Evolutionary conservation across 805 yeast species (phyloP).

Genomic region (Metschnikowia chrysomelidarum): DNA sequence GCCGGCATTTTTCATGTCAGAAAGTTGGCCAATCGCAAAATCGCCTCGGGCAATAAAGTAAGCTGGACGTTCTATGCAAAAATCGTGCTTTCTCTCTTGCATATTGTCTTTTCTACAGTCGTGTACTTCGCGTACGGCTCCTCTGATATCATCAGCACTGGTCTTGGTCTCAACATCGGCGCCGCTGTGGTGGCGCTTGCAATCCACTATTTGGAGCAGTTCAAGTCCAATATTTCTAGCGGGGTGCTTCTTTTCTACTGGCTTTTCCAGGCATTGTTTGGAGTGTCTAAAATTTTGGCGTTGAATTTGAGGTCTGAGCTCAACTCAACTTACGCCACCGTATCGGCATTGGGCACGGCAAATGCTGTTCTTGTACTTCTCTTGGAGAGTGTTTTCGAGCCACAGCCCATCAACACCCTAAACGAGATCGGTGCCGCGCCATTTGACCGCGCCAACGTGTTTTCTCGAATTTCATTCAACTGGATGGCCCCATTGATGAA

Average conservation of each 20-base stretch:
- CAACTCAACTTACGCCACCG: constrained; percentile 19
- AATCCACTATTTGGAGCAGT: constrained; percentile 71
- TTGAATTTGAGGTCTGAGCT: constrained; percentile 34
- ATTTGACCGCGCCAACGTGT: constrained; percentile 44
- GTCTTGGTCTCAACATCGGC: constrained; percentile 28
- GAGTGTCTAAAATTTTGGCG: constrained; percentile 44
- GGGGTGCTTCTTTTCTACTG: constrained; percentile 74
- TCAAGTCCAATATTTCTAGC: constrained; percentile 60
- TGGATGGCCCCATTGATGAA: constrained; percentile 91
- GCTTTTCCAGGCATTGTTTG: constrained; percentile 55
- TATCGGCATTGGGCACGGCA: constrained; percentile 33
- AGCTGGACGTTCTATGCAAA: constrained; percentile 43
- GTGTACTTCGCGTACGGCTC: constrained; percentile 15
- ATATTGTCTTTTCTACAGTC: constrained; percentile 35
- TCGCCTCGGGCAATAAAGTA: constrained; percentile 30
- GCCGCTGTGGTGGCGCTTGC: constrained; percentile 52
- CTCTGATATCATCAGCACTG: constrained; percentile 24
- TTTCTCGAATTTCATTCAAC: constrained; percentile 73
- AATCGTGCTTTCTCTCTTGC: constrained; percentile 37
- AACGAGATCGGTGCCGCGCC: constrained; percentile 15
- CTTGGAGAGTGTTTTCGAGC: constrained; percentile 44
- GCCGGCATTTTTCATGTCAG: constrained; percentile 40
- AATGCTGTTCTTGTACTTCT: constrained; percentile 41
- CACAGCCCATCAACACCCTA: constrained; percentile 19
- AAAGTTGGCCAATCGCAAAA: constrained; percentile 31